Evolutionary conservation across 2,329 filamentous ascomycete species (phyloP), one percentile per base, ranked within the genome.

Genomic region (Aspergillus tanneri): DNA sequence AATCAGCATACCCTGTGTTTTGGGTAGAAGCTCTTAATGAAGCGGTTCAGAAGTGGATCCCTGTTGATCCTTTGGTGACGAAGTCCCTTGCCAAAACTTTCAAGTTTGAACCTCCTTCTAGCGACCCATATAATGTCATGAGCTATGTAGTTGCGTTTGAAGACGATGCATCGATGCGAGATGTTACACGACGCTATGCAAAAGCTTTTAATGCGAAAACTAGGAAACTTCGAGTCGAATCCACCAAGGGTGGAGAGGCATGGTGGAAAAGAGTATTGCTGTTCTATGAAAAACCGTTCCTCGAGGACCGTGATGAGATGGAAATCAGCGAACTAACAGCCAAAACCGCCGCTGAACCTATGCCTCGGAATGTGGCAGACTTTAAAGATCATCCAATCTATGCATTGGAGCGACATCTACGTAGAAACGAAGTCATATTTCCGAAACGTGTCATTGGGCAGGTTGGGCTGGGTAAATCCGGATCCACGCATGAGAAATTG

Each of bases 11-110:
- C 60, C 93, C 93, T 0, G 79, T 97, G 3, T 97, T 90, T 65
- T 99, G 93, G 93, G 86, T 96, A 0, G 93, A 99, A 71, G 85
- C 89, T 3, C 88, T 96, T 55, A 91, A 96, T 54, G 77, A 84
- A 44, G 87, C 87, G 0, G 83, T 90, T 55, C 88, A 96, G 64
- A 95, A 90, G 73, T 99, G 93, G 93, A 82, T 96, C 46, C 81
- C 90, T 0, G 82, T 93, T 28, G 93, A 99, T 64, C 84, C 91
- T 0, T 70, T 96, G 0, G 90, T 93, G 2, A 95, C 91, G 0
- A 78, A 82, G 46, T 87, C 84, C 55, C 83, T 95, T 46, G 88
- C 85, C 64, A 90, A 87, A 51, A 82, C 89, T 0, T 79, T 78
- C 23, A 84, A 81, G 38, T 76, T 99, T 22, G 93, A 99, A 62